phyloP scores from a whole-genome alignment of 2,329 filamentous ascomycete species.

The Aspergillus transmontanensis region DNA sequence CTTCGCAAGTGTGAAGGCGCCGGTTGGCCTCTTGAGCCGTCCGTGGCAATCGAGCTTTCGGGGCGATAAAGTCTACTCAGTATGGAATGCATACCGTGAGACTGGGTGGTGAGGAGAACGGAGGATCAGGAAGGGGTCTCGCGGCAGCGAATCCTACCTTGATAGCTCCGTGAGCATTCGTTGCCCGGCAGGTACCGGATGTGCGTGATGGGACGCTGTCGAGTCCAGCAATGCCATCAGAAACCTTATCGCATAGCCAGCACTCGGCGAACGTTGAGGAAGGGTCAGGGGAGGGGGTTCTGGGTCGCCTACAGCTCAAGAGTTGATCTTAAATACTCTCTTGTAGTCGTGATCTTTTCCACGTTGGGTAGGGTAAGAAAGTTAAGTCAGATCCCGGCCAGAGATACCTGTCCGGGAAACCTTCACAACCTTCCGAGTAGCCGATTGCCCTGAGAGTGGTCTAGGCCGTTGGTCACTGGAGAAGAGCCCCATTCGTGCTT shows the following conservation, averaged over 20 bases:
- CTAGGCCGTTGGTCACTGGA: neutral
- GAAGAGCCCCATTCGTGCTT: neutral
- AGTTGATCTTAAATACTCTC: neutral
- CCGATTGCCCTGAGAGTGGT: neutral
- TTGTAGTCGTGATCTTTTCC: neutral
- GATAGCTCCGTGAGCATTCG: constrained; percentile 15
- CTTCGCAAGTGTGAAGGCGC: neutral
- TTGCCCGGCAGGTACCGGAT: constrained; percentile 6
- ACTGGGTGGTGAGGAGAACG: neutral
- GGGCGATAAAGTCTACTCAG: constrained; percentile 10
- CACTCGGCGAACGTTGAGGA: neutral
- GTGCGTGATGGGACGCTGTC: constrained; percentile 11
- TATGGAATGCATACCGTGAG: neutral
- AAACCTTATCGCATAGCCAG: constrained; percentile 13
- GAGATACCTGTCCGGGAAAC: neutral
- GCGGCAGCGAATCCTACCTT: constrained; percentile 12
- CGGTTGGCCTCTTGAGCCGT: neutral
- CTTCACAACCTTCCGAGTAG: neutral
- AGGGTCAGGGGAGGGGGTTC: neutral
- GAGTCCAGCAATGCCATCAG: constrained; percentile 15
- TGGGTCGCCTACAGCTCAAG: neutral
- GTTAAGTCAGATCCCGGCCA: neutral
- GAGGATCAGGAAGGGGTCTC: neutral
- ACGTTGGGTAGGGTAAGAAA: neutral
- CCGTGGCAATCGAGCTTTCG: neutral